Evolutionary conservation across 257 asterid genomes (phyloP).

Genomic region (Solanum pinnatisectum): DNA sequence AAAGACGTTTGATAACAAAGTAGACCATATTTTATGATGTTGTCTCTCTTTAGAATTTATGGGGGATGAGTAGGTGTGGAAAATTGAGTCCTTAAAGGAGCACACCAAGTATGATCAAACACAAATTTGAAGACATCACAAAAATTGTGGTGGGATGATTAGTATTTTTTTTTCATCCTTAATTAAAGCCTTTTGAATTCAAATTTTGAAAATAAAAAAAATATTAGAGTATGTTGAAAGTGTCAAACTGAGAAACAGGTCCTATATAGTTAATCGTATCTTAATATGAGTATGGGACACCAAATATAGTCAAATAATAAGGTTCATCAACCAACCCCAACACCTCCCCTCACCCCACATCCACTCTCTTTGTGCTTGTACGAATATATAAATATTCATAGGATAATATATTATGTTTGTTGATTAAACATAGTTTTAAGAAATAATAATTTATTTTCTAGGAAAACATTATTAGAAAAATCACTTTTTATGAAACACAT

Average conservation of each 20-base stretch:
- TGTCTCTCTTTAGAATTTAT: slow-evolving; percentile 24
- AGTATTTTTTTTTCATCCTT: no score
- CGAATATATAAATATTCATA: neutral
- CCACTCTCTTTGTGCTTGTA: neutral
- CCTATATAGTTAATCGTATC: neutral
- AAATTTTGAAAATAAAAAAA: no score
- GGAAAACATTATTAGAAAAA: neutral
- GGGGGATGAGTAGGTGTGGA: slow-evolving; percentile 5
- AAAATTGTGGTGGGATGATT: neutral
- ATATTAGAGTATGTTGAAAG: neutral
- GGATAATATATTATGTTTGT: neutral
- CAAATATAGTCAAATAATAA: neutral
- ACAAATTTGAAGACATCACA: neutral
- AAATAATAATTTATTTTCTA: neutral
- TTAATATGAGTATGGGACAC: no score
- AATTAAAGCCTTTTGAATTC: no score
- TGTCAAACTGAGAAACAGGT: no score
- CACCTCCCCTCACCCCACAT: neutral
- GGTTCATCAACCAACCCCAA: neutral
- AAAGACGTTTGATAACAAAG: slow-evolving; percentile 35
- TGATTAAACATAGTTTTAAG: neutral
- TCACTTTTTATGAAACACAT: no score
- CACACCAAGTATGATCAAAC: neutral
- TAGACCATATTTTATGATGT: slow-evolving; percentile 30
- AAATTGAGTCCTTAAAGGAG: neutral